Evolutionary conservation across 768 basidiomycete species (phyloP).

Genomic region (Phlegmacium glaucopus): DNA sequence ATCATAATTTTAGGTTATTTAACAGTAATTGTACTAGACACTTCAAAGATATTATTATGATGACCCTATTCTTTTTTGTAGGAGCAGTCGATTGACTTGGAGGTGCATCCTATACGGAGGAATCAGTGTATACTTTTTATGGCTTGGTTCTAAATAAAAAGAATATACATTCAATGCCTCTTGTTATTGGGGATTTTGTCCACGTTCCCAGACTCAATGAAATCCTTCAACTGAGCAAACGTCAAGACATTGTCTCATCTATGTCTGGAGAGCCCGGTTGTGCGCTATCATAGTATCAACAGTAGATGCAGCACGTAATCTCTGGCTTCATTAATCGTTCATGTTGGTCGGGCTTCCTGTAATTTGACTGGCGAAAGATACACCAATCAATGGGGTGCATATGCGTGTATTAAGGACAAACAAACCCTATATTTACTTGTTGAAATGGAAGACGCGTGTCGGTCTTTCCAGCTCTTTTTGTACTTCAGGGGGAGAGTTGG

Average conservation of each 20-base stretch:
- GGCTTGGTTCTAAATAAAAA: slow-evolving; percentile 2
- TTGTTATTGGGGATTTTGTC: slow-evolving; percentile 81
- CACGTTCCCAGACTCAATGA: slow-evolving; percentile 69
- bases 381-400: too few species aligned
- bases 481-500: too few species aligned
- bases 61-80: slow-evolving; percentile 43
- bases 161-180: slow-evolving; percentile 59
- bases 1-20: too few species aligned
- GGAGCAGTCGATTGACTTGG: slow-evolving; percentile 54
- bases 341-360: too few species aligned
- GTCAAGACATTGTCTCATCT: slow-evolving; percentile 47
- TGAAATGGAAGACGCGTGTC: too few species aligned
- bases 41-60: too few species aligned
- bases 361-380: too few species aligned
- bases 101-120: slow-evolving; percentile 40
- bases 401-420: too few species aligned
- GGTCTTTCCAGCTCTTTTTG: too few species aligned
- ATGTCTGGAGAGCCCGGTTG: slow-evolving; percentile 1
- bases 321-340: slow-evolving; percentile 41
- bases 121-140: neutral
- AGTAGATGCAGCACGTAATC: slow-evolving; percentile 17
- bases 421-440: too few species aligned
- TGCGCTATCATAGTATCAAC: slow-evolving; percentile 1
- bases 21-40: too few species aligned
- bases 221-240: slow-evolving; percentile 63